phyloP scores from a whole-genome alignment of 495 filamentous ascomycete genomes.

The Penicillium arizonense region DNA sequence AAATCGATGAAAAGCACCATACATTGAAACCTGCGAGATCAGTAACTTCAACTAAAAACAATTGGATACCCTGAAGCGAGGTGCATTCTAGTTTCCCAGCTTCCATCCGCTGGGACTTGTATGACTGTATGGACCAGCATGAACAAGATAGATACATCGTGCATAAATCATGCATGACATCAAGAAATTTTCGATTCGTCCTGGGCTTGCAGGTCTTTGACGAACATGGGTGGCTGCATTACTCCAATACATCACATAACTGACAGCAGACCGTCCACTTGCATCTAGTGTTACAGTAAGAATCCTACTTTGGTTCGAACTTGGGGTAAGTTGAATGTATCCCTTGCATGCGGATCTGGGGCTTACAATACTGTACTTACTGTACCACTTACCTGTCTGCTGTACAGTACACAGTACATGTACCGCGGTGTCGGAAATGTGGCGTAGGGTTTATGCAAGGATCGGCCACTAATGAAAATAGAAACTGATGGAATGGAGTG shows the following conservation, averaged over 20 bases:
- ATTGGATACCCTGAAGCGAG: background rate
- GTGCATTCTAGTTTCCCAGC: background rate
- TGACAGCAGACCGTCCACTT: background rate
- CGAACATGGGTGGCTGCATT: constrained; percentile 1
- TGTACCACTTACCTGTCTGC: too few species aligned
- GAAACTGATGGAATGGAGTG: background rate
- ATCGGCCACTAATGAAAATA: constrained; percentile 1
- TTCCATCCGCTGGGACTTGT: background rate
- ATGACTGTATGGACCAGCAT: constrained; percentile 9
- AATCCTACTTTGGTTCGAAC: background rate
- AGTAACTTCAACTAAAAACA: background rate
- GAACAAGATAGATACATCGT: background rate
- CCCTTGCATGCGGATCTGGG: constrained; percentile 3
- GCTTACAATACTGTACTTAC: background rate
- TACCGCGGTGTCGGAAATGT: background rate
- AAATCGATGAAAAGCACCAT: too few species aligned
- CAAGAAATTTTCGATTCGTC: constrained; percentile 1
- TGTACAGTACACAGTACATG: too few species aligned
- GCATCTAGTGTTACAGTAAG: background rate
- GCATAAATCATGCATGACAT: constrained; percentile 3
- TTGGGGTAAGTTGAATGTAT: constrained; percentile 8
- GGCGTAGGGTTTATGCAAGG: constrained; percentile 1
- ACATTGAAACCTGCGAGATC: too few species aligned
- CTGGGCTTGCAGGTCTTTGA: background rate
- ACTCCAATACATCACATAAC: background rate